phyloP scores from a whole-genome alignment of 2,329 filamentous ascomycete genomes.

The Paecilomyces formosus region DNA sequence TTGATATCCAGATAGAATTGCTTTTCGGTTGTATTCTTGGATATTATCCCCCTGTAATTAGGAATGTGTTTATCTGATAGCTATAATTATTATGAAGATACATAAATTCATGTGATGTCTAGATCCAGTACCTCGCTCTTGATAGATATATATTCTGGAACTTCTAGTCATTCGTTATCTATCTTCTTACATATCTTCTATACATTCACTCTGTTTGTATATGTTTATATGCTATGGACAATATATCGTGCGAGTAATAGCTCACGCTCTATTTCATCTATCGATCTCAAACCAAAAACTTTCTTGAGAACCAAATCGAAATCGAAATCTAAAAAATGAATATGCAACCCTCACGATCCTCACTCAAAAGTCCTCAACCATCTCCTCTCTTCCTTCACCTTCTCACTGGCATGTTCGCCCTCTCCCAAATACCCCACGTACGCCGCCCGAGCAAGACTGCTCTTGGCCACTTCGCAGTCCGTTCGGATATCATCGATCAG shows the following conservation, averaged over 20 bases:
- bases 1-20: no score
- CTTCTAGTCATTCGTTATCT: no score
- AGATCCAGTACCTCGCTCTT: no score
- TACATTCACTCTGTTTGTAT: not conserved
- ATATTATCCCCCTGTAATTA: no score
- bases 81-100: no score
- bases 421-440: conserved; percentile 49
- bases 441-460: conserved; percentile 59
- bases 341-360: not conserved
- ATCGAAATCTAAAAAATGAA: not conserved
- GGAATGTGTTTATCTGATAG: no score
- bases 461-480: conserved; percentile 75
- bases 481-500: conserved; percentile 80
- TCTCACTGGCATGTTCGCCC: conserved; percentile 21
- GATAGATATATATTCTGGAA: no score
- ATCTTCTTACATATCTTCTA: no score
- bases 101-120: no score
- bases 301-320: not conserved
- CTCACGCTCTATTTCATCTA: not conserved
- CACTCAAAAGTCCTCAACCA: conserved; percentile 26
- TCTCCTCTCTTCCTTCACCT: conserved; percentile 20
- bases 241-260: not conserved
- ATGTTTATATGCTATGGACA: not conserved
- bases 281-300: not conserved
- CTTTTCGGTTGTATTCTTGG: no score